phyloP scores from a whole-genome alignment of 345 rosid genomes.

The Citrus cavaleriei region DNA sequence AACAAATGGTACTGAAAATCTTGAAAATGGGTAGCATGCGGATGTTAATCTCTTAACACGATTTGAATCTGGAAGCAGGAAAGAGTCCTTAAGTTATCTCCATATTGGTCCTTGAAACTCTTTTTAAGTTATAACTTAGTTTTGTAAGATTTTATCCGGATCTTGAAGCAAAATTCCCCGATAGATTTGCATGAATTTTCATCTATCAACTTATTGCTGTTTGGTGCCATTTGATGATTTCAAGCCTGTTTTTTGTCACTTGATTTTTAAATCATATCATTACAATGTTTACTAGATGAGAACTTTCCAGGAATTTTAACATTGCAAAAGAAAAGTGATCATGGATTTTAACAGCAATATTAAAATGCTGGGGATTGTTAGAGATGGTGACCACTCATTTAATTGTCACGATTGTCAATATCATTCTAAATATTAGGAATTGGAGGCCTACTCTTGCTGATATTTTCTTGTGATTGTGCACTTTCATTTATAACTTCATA shows the following conservation, averaged over 20 bases:
- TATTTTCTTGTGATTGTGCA: constrained; percentile 15
- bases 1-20: not conserved
- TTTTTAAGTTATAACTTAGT: not conserved
- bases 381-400: not conserved
- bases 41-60: not conserved
- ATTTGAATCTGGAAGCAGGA: not conserved
- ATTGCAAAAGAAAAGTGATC: not conserved
- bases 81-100: not conserved
- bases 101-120: not conserved
- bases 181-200: not conserved
- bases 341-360: not conserved
- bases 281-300: not conserved
- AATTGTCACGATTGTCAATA: not conserved
- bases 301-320: not conserved
- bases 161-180: not conserved
- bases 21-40: not conserved
- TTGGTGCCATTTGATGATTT: not conserved
- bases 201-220: not conserved
- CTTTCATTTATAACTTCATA: constrained; percentile 15
- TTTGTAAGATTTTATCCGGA: not conserved
- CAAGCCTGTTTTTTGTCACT: not conserved
- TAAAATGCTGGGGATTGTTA: not conserved
- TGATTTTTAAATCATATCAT: not conserved
- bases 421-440: not conserved
- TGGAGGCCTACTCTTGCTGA: constrained; percentile 8